These are phyloP conservation scores for Plasmodium fragile DNA, from an alignment of 169 alveolate species.

Conservation along the genomic window DNA sequence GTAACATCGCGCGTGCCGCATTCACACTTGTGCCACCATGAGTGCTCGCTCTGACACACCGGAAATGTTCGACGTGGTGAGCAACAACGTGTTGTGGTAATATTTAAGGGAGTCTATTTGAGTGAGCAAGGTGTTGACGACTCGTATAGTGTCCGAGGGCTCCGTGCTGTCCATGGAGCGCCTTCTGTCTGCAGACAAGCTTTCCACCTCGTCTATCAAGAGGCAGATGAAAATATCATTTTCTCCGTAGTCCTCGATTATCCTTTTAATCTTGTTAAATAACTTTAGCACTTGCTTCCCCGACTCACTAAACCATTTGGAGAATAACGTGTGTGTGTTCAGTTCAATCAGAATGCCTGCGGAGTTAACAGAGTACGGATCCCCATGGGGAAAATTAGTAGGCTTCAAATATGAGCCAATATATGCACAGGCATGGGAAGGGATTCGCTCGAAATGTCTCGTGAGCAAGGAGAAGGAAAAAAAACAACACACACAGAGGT, in stretches of 20 bases:
- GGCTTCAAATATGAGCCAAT: background rate
- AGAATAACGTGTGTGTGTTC: conserved; percentile 85
- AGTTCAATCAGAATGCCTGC: conserved; percentile 80
- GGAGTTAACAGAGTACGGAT: background rate
- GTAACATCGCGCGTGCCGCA: background rate
- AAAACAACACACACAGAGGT: background rate
- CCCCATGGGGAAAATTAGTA: background rate
- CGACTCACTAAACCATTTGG: conserved; percentile 88
- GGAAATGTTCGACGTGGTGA: conserved; percentile 87
- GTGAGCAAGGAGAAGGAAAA: background rate
- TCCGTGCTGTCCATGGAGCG: conserved; percentile 84
- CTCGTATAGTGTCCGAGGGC: conserved; percentile 88
- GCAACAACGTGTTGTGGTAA: conserved; percentile 82
- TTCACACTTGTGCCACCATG: background rate
- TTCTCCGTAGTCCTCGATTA: conserved; percentile 79
- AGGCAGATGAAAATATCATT: conserved; percentile 77
- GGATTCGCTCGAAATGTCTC: background rate
- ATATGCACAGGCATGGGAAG: background rate
- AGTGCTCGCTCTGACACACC: conserved; percentile 39
- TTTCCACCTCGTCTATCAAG: conserved; percentile 88
- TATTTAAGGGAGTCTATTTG: conserved; percentile 83
- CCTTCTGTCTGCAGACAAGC: conserved; percentile 84
- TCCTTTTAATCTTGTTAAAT: conserved; percentile 77
- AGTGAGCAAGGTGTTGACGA: conserved; percentile 87
- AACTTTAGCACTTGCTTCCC: conserved; percentile 86